Conservation (phyloP, 345 rosid species). For the Xanthoceras sorbifolium region DNA sequence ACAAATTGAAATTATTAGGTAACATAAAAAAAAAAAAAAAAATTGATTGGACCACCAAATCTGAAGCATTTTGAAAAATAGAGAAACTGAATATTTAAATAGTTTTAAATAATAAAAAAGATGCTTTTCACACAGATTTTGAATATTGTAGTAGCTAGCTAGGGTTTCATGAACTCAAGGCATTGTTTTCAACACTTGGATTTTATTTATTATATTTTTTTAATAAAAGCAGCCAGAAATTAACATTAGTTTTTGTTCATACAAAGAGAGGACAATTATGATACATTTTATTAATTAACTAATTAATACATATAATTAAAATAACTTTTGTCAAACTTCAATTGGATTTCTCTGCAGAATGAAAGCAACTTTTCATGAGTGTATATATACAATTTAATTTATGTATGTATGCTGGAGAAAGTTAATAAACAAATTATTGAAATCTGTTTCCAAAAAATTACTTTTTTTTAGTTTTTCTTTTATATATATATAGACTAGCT, state of each 20-base stretch:
- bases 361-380: slow-evolving; percentile 5
- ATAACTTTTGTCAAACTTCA: slow-evolving; percentile 9
- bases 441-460: not conserved
- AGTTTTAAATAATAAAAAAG: not conserved
- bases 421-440: not conserved
- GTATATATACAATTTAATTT: not conserved
- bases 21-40: too few relatives aligned
- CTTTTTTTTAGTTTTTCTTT: not conserved
- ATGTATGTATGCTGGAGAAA: not conserved
- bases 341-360: slow-evolving; percentile 13
- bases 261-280: not conserved
- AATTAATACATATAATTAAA: not conserved
- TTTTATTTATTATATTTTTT: not conserved
- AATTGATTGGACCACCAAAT: not conserved
- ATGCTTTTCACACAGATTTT: slow-evolving; percentile 9
- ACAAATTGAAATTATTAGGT: too few relatives aligned
- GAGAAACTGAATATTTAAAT: slow-evolving; percentile 1
- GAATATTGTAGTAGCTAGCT: not conserved
- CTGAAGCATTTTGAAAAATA: not conserved
- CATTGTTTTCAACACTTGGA: slow-evolving; percentile 2
- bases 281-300: not conserved
- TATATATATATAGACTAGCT: not conserved
- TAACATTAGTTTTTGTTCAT: not conserved
- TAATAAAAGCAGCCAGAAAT: not conserved
- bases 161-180: not conserved